These are phyloP conservation scores for Corymbia citriodora DNA, from an alignment of 441 rosid species.

Conservation along the genomic window DNA sequence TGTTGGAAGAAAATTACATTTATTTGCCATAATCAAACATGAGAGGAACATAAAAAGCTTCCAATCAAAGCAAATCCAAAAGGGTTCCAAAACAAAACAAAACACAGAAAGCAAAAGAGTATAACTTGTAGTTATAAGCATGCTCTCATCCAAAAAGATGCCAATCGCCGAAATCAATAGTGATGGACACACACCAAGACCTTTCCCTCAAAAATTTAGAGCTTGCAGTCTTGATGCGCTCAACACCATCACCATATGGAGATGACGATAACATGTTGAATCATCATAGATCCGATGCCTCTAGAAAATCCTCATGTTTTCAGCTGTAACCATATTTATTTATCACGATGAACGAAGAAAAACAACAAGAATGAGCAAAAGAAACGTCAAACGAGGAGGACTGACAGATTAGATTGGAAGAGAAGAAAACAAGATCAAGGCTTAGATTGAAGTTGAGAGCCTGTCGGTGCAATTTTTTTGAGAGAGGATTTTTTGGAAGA, in stretches of 20 bases:
- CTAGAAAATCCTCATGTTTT: too few relatives aligned
- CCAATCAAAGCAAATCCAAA: not conserved
- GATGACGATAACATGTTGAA: accelerated
- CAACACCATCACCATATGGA: not conserved
- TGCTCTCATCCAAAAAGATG: not conserved
- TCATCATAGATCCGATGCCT: not conserved
- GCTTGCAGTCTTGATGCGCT: accelerated
- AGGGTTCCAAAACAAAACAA: not conserved
- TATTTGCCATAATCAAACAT: not conserved
- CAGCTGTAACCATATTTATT: not conserved
- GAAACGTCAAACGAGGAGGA: not conserved
- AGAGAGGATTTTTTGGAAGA: not conserved
- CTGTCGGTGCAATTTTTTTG: not conserved
- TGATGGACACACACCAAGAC: not conserved
- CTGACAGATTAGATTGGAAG: not conserved
- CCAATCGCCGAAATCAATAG: not conserved
- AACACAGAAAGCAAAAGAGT: not conserved
- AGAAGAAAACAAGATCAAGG: too few relatives aligned
- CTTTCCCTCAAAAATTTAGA: not conserved
- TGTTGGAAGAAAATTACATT: not conserved
- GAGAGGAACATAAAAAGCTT: not conserved
- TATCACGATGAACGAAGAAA: not conserved
- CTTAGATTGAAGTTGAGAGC: not conserved
- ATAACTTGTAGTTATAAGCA: too few relatives aligned
- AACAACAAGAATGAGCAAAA: not conserved